Conservation (phyloP, 371 early-diverging fungal genomes). For the Circinella minor region DNA sequence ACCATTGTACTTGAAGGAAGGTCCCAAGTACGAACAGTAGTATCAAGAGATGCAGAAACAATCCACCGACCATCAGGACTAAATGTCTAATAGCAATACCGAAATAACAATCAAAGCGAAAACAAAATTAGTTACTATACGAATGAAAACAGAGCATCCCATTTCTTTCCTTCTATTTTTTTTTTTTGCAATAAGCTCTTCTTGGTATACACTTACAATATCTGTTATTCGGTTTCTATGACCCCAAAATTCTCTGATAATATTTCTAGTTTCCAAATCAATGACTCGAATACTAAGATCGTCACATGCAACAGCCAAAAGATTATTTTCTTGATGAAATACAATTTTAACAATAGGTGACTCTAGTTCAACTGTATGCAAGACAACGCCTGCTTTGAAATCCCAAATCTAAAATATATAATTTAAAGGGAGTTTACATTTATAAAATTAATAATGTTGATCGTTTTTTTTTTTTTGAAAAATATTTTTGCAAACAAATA, state of each 20-base stretch:
- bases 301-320: constrained; percentile 85
- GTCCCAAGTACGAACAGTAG: constrained; percentile 94
- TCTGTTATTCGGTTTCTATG: constrained; percentile 89
- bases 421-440: background rate
- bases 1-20: constrained; percentile 89
- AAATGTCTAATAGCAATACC: constrained; percentile 61
- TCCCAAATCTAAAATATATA: constrained; percentile 75
- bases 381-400: constrained; percentile 65
- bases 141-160: too few species aligned
- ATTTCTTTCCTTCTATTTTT: too few species aligned
- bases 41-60: constrained; percentile 82
- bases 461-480: too few species aligned
- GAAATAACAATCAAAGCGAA: too few species aligned
- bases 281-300: constrained; percentile 86
- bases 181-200: too few species aligned
- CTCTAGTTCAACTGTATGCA: constrained; percentile 71
- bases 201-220: constrained; percentile 56
- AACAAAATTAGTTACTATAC: too few species aligned
- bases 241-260: constrained; percentile 90
- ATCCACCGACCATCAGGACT: constrained; percentile 94
- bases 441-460: too few species aligned
- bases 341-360: constrained; percentile 69
- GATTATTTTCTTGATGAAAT: constrained; percentile 74
- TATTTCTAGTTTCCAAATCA: constrained; percentile 79
- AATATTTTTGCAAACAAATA: background rate